These are phyloP conservation scores for Tricholoma sp. DNA, from an alignment of 768 basidiomycete species.

Conservation along the genomic window DNA sequence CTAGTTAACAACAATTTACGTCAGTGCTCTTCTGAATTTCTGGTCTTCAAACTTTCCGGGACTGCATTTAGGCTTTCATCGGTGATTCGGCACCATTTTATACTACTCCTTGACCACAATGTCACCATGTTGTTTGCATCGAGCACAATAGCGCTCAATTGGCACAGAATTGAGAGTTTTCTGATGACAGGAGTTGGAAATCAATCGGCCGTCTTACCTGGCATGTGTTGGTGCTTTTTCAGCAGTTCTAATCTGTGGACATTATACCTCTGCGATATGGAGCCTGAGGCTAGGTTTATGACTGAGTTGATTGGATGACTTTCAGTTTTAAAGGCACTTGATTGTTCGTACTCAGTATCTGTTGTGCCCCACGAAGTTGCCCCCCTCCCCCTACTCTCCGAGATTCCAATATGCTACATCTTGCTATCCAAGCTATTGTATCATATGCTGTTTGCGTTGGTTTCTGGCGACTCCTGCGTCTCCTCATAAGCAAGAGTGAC, in stretches of 20 bases:
- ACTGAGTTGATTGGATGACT: background rate
- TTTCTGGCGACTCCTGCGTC: slow-evolving; percentile 9
- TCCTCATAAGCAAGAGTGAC: slow-evolving; percentile 14
- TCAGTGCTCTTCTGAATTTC: background rate
- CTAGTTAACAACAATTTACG: background rate
- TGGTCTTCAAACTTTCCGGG: background rate
- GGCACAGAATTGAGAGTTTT: background rate
- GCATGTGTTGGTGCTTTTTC: background rate
- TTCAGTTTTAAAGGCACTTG: background rate
- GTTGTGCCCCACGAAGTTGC: background rate
- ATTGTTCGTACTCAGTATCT: background rate
- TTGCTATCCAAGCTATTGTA: slow-evolving; percentile 2
- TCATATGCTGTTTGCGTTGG: slow-evolving; percentile 8
- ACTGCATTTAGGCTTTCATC: background rate
- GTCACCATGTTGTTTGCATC: background rate
- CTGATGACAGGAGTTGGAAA: background rate
- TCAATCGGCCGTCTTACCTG: background rate
- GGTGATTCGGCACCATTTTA: background rate
- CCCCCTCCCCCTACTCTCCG: too few species aligned
- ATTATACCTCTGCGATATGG: background rate
- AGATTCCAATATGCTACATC: slow-evolving; percentile 2
- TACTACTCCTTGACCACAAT: background rate
- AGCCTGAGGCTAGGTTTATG: background rate
- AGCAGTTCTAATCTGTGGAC: background rate
- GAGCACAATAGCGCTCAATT: background rate